Evolutionary conservation across 768 basidiomycete genomes (phyloP).

Genomic region (Kwoniella heveanensis): DNA sequence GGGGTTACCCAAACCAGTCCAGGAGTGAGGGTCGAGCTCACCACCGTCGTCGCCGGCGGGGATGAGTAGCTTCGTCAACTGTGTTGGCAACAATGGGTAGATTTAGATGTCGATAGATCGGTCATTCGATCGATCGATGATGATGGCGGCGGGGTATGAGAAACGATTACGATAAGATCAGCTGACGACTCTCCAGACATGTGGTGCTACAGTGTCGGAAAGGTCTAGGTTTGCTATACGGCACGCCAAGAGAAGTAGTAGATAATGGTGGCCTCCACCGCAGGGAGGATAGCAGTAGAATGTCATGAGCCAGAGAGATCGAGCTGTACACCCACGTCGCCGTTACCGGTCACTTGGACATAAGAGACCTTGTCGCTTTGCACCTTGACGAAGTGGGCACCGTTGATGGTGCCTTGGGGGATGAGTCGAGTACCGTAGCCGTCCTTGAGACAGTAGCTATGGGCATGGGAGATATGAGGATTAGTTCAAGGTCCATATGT

Average conservation of each 20-base stretch:
- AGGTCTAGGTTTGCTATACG: neutral
- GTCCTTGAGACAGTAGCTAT: constrained; percentile 55
- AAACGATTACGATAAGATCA: neutral
- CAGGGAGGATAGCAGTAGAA: too few species aligned
- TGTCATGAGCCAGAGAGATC: too few species aligned
- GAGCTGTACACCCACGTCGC: constrained; percentile 48
- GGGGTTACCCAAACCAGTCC: constrained; percentile 58
- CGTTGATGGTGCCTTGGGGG: constrained; percentile 56
- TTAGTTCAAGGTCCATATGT: too few species aligned
- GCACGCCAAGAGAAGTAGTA: neutral
- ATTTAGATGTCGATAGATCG: too few species aligned
- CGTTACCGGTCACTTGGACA: constrained; percentile 55
- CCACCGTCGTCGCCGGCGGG: constrained; percentile 57
- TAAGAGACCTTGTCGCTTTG: constrained; percentile 56
- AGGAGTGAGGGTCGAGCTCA: constrained; percentile 56
- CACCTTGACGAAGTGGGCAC: constrained; percentile 59
- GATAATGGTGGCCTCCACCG: too few species aligned
- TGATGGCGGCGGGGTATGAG: neutral
- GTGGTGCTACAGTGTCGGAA: neutral
- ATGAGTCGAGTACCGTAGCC: constrained; percentile 59
- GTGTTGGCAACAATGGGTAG: too few species aligned
- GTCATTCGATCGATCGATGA: neutral
- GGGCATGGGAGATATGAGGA: too few species aligned
- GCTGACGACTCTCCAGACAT: neutral
- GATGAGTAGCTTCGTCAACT: constrained; percentile 58